Percentiles rank a stretch among this genome's conserved stretches.
These are phyloP conservation scores for Triticum urartu DNA, from an alignment of 176 grass and related monocot genomes.

Conservation along the genomic window DNA sequence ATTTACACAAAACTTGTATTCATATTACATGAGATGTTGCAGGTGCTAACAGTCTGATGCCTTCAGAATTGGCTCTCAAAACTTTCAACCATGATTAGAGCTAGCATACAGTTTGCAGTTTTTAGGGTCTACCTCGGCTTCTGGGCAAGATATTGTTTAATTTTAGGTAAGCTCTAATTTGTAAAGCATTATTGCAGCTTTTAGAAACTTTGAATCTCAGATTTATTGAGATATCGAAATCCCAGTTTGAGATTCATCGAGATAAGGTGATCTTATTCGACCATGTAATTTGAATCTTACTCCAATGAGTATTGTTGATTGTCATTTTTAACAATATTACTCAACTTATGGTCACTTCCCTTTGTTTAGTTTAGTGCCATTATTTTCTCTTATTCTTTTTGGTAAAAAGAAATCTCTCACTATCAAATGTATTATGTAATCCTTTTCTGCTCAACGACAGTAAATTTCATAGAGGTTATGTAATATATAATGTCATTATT, in stretches of 20 bases:
- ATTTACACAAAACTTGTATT: background rate
- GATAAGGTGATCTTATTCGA: too few species aligned
- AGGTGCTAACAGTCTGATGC: conserved; percentile 18
- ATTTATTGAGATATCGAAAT: too few species aligned
- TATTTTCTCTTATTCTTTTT: background rate
- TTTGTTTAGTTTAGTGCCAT: background rate
- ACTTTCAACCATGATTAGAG: conserved; percentile 81
- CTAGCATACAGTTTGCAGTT: background rate
- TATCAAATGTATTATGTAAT: background rate
- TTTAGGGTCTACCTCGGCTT: too few species aligned
- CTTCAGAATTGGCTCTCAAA: conserved; percentile 90
- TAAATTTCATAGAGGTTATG: background rate
- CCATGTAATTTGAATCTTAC: too few species aligned
- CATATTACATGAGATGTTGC: background rate
- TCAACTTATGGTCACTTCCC: too few species aligned
- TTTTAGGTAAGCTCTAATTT: too few species aligned
- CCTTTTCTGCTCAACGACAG: background rate
- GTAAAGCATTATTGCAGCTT: too few species aligned
- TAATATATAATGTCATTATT: background rate
- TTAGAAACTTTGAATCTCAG: too few species aligned
- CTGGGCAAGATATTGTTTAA: too few species aligned
- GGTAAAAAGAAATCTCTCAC: background rate
- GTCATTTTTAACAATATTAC: too few species aligned
- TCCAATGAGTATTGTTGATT: too few species aligned
- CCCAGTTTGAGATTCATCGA: too few species aligned